Evolutionary conservation across 306 rosid genomes (phyloP).

Genomic region (Castanea sativa): DNA sequence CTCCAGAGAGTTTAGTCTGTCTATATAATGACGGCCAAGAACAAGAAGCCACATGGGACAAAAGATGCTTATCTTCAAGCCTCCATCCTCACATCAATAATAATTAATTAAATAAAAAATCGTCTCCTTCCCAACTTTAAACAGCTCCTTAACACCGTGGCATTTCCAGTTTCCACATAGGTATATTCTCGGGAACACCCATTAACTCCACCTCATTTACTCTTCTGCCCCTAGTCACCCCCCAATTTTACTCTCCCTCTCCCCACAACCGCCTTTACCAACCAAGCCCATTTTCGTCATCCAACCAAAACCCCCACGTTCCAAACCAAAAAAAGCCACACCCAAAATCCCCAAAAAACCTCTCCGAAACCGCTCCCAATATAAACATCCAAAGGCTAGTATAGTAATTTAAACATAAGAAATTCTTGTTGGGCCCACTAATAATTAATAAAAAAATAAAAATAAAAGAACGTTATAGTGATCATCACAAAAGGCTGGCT

Average conservation of each 20-base stretch:
- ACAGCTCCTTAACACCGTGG: conserved; percentile 62
- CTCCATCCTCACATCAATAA: no score
- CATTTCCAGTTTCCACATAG: conserved; percentile 26
- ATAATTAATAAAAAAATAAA: conserved; percentile 8
- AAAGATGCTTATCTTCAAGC: conserved; percentile 38
- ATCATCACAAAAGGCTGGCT: conserved; percentile 43
- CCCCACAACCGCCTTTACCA: background rate
- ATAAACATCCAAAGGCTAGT: background rate
- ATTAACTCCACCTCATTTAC: background rate
- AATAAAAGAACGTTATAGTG: conserved; percentile 45
- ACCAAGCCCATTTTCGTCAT: conserved; percentile 40
- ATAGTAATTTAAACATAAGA: background rate
- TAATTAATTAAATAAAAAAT: no score
- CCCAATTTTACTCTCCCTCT: background rate
- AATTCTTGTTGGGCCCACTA: conserved; percentile 32
- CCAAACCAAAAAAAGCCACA: conserved; percentile 13
- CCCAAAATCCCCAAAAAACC: conserved; percentile 8
- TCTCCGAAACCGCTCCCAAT: accelerated
- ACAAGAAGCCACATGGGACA: conserved; percentile 33
- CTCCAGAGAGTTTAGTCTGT: background rate
- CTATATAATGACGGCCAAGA: conserved; percentile 20
- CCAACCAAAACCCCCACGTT: conserved; percentile 48
- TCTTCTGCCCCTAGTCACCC: conserved; percentile 7
- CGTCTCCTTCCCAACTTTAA: conserved; percentile 11
- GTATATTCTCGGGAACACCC: conserved; percentile 25